Base-by-base conservation (phyloP, 1,284 basidiomycete species). In the Ustilago nuda region DNA sequence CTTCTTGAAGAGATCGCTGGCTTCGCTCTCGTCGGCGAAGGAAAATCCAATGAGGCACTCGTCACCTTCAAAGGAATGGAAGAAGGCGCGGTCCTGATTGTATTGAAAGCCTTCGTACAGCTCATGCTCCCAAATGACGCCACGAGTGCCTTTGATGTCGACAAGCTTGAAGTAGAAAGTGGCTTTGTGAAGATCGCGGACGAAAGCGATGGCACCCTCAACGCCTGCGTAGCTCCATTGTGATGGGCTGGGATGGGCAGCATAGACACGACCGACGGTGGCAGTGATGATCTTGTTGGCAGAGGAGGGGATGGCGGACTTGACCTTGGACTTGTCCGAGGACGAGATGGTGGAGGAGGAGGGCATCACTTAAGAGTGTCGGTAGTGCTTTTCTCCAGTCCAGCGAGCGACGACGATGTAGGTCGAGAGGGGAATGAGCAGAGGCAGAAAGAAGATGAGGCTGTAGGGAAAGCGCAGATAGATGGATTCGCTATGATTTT, bases 81-180 rank as follows among this genome's bases (percentile, higher is more conserved):
- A 98, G 89, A 92, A 97, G 2, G 92, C 90, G 74, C 95, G 89
- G 85, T 98, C 96, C 83, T 93, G 90, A 83, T 91, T 89, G 86
- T 94, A 94, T 70, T 92, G 91, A 73, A 97, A 91, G 51, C 91
- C 91, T 43, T 93, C 90, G 78, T 95, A 97, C 3, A 98, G 87
- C 85, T 97, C 95, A 80, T 98, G 94, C 75, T 95, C 92, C 96
- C 96, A 99, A 50, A 95, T 91, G 35, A 95, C 90, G 11, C 94
- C 95, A 57, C 93, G 88, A 1, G 92, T 94, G 13, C 94, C 93
- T 82, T 82, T 80, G 50, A 85, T 72, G 33, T 85, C 83, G 56
- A 85, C 76, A 2, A 84, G 48, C 51, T 78, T 78, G 60, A 84
- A 82, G 61, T 72, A 72, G 45, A 82, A 84, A n/a, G 72, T 71